Percentiles rank a stretch among this genome's conserved stretches.
These are phyloP conservation scores for Salix purpurea DNA, from an alignment of 345 rosid species.

Conservation along the genomic window DNA sequence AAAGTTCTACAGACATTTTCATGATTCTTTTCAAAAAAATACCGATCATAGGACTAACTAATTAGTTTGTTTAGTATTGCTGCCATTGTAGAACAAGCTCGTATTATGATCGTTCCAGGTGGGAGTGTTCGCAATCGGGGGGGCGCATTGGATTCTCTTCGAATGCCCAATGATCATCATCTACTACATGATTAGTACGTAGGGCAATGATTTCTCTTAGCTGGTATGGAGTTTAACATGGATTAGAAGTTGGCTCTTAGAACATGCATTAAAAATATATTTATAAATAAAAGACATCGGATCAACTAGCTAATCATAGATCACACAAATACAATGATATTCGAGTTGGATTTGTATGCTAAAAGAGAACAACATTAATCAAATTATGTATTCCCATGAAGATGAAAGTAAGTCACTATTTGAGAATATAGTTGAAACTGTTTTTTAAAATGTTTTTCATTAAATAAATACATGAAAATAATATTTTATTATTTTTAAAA, in stretches of 20 bases:
- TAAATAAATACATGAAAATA: too few species aligned
- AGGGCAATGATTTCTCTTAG: slow-evolving; percentile 13
- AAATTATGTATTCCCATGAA: background rate
- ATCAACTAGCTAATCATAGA: slow-evolving; percentile 14
- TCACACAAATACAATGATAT: slow-evolving; percentile 11
- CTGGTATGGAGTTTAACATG: slow-evolving; percentile 4
- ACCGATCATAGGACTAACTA: background rate
- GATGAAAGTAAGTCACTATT: background rate
- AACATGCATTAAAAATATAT: background rate
- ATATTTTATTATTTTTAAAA: too few species aligned
- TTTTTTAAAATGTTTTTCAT: too few species aligned
- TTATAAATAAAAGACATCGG: background rate
- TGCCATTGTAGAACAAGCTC: background rate
- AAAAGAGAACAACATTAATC: background rate
- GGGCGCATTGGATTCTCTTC: slow-evolving; percentile 36
- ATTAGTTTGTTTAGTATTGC: background rate
- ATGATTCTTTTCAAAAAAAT: too few species aligned
- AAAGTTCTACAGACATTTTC: too few species aligned
- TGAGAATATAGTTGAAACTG: too few species aligned
- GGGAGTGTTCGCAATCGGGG: slow-evolving; percentile 5
- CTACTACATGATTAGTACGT: background rate
- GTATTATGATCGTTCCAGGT: slow-evolving; percentile 22
- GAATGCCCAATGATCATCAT: background rate
- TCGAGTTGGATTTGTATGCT: slow-evolving; percentile 12
- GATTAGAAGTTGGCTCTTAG: background rate